Base-by-base conservation (phyloP, 768 basidiomycete species). In the Phylloporus scabripes region DNA sequence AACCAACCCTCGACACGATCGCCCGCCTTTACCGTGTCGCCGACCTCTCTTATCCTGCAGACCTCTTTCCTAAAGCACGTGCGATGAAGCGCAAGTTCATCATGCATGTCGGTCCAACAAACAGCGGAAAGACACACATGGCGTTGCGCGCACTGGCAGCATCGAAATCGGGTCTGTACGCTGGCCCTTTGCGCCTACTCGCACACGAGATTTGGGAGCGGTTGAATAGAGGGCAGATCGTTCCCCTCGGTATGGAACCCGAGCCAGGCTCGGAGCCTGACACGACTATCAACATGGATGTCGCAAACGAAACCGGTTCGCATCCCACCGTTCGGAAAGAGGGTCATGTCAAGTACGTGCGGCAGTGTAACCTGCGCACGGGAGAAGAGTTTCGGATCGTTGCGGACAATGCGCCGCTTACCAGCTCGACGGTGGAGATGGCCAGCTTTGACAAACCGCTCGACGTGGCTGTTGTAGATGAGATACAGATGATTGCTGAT, bases 391-490 rank as follows among this genome's bases (percentile, higher is more conserved):
- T 80, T 50, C 81, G 84, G 59, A 74, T 88, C 26, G 79, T 95
- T 18, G 71, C 73, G 8, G 72, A 72, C 1, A 57, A 73, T 7
- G 82, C 82, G 0, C 67, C 74, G 0, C 65, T 96, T 32, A 50
- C 75, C n/a, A 85, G 84, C 61, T 92, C 89, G 64, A 99, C 96
- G 2, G 86, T 97, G 57, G 96, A 99, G 74, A 99, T 98, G 94
- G 65, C 87, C 29, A 71, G 74, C 5, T 55, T 72, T 9, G 52
- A 55, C 2, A 53, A 42, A 15, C 51, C 51, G 4, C 72, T 70
- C 47, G 91, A 95, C 45, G 92, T 98, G 20, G 93, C 83, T 0
- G 93, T 99, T 40, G 74, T 99, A 39, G 96, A 97, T 65, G 95
- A 98, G 71, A 97, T 99, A 42, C 96, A 98, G 71, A 87, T 98